Conservation (phyloP, 352 stramenopile genomes). For the Phytophthora gonapodyides region DNA sequence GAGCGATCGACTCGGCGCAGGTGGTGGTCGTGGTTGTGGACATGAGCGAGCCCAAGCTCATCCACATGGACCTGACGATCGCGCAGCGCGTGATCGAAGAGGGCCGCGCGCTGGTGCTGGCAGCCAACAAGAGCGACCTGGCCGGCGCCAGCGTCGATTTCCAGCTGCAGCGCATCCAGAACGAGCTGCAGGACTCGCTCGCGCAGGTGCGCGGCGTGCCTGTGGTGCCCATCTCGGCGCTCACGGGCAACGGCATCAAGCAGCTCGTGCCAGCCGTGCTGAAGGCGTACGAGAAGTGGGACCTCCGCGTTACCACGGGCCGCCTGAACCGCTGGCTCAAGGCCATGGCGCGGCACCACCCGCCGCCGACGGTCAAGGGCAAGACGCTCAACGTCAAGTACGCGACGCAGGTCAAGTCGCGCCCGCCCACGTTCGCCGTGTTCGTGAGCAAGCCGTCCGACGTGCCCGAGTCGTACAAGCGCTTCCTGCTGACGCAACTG, state of each 20-base stretch:
- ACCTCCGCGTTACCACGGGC: conserved; percentile 76
- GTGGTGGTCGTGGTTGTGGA: conserved; percentile 85
- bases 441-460: conserved; percentile 84
- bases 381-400: conserved; percentile 90
- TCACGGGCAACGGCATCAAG: conserved; percentile 76
- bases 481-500: conserved; percentile 77
- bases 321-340: conserved; percentile 85
- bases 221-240: conserved; percentile 77
- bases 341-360: conserved; percentile 83
- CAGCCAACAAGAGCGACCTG: conserved; percentile 82
- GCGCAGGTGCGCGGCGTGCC: conserved; percentile 79
- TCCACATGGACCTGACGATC: conserved; percentile 88
- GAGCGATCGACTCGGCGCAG: conserved; percentile 79
- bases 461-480: conserved; percentile 77
- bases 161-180: conserved; percentile 69
- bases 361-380: conserved; percentile 78
- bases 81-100: conserved; percentile 82
- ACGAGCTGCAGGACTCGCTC: conserved; percentile 72
- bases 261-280: conserved; percentile 83
- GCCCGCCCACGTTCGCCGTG: conserved; percentile 78
- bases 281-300: conserved; percentile 83
- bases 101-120: conserved; percentile 72
- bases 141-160: conserved; percentile 49
- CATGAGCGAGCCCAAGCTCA: conserved; percentile 82
- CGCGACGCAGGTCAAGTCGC: conserved; percentile 84